These are phyloP conservation scores for Candida sonorensis DNA, from an alignment of 805 yeast genomes.

Conservation along the genomic window DNA sequence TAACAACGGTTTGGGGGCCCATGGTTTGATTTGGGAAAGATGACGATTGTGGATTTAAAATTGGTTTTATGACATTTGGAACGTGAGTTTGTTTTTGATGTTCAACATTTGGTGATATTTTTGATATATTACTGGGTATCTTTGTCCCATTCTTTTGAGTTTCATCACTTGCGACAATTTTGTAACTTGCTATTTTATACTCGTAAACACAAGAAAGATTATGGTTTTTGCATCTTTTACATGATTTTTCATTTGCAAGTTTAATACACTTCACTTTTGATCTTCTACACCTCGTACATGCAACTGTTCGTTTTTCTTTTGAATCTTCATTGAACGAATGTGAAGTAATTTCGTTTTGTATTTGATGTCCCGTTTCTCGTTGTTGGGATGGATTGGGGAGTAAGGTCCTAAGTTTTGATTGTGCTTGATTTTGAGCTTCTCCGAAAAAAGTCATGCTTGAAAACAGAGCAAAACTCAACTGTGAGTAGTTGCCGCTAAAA, in stretches of 20 bases:
- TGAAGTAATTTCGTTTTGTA: constrained; percentile 10
- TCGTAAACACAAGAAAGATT: constrained; percentile 53
- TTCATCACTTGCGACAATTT: constrained; percentile 22
- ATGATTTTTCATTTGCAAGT: constrained; percentile 37
- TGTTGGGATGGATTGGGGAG: constrained; percentile 20
- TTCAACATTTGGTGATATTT: not conserved
- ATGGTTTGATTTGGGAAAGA: too few relatives aligned
- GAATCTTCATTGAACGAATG: constrained; percentile 12
- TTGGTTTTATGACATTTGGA: too few relatives aligned
- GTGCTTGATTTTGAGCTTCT: too few relatives aligned
- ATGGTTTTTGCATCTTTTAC: constrained; percentile 48
- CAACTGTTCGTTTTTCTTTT: constrained; percentile 35
- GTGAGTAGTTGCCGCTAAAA: too few relatives aligned
- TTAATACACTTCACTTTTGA: constrained; percentile 59
- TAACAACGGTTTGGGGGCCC: too few relatives aligned
- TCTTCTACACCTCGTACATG: constrained; percentile 57
- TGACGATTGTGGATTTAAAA: too few relatives aligned
- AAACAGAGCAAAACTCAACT: too few relatives aligned
- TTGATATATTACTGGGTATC: not conserved
- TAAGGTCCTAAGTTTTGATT: constrained; percentile 7
- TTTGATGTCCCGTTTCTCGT: constrained; percentile 7
- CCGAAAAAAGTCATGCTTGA: too few relatives aligned
- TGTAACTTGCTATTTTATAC: constrained; percentile 41
- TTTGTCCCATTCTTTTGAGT: constrained; percentile 1
- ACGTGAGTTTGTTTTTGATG: too few relatives aligned